These are phyloP conservation scores for Neofusicoccum kwambonambiense DNA, from an alignment of 2,329 filamentous ascomycete species.

Conservation along the genomic window DNA sequence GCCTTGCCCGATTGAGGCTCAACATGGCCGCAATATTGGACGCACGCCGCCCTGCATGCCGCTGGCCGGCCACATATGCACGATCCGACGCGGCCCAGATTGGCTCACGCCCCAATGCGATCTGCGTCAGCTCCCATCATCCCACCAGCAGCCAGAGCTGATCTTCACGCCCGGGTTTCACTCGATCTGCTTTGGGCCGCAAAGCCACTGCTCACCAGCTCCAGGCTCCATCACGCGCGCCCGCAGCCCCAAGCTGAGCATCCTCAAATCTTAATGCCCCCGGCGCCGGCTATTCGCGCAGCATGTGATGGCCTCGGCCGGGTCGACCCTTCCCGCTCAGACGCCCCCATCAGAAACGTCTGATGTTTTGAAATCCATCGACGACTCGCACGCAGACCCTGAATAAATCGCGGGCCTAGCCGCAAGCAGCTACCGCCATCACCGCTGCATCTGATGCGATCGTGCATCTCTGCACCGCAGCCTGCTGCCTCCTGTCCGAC, in stretches of 20 bases:
- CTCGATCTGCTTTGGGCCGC: conserved; percentile 11
- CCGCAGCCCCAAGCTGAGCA: background rate
- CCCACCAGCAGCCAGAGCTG: background rate
- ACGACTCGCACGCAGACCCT: conserved; percentile 4
- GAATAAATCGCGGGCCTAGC: conserved; percentile 6
- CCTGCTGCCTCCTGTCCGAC: background rate
- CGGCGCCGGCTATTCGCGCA: background rate
- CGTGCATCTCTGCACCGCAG: background rate
- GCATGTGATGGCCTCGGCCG: conserved; percentile 12
- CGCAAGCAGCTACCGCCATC: conserved; percentile 12
- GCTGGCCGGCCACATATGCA: conserved; percentile 12
- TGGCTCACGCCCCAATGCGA: background rate
- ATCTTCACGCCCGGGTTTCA: conserved; percentile 12
- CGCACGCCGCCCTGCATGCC: conserved; percentile 9
- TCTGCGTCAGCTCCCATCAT: conserved; percentile 3
- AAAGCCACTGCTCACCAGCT: background rate
- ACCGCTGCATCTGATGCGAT: conserved; percentile 8
- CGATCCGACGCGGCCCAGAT: conserved; percentile 7
- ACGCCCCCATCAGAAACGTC: background rate
- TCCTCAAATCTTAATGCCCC: conserved; percentile 1
- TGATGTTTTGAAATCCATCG: background rate
- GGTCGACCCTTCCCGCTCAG: conserved; percentile 10
- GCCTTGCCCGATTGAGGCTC: background rate
- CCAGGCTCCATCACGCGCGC: conserved; percentile 3
- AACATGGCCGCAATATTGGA: conserved; percentile 11